phyloP scores from a whole-genome alignment of 23 red algal genomes.

The Rhodosorus marinus region DNA sequence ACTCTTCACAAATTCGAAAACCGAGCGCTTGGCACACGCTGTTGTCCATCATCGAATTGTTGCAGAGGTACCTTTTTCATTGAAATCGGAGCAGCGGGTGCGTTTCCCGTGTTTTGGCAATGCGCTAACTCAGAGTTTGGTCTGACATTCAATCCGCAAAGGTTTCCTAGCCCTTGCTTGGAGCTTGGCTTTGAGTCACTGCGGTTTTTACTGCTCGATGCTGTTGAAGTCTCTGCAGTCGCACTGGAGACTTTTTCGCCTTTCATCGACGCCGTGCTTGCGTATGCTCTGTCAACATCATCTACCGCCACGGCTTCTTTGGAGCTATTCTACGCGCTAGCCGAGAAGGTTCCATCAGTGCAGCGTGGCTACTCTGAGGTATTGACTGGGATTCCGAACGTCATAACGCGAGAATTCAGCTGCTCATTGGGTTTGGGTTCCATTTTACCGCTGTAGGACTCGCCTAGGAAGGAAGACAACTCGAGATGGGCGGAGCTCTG shows the following conservation, averaged over 20 bases:
- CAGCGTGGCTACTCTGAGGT: no score
- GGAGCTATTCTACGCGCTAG: no score
- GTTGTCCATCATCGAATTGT: slow-evolving; percentile 32
- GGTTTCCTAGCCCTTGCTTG: neutral
- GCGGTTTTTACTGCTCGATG: neutral
- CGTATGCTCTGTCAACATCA: no score
- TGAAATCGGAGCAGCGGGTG: slow-evolving; percentile 26
- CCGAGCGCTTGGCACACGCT: slow-evolving; percentile 68
- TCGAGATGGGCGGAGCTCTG: no score
- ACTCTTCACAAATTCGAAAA: slow-evolving; percentile 26
- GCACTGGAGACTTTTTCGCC: slow-evolving; percentile 53
- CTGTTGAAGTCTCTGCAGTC: no score
- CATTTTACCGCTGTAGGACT: no score
- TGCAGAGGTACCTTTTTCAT: slow-evolving; percentile 11
- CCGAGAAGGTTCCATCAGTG: no score
- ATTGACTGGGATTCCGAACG: no score
- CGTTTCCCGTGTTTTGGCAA: slow-evolving; percentile 20
- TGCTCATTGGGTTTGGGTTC: no score
- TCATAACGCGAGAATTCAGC: no score
- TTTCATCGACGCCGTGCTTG: slow-evolving; percentile 47
- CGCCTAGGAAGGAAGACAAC: no score
- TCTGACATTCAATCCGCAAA: neutral
- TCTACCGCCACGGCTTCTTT: no score
- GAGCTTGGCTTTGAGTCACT: neutral
- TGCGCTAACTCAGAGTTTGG: slow-evolving; percentile 2